Base-by-base conservation (phyloP, 2,329 filamentous ascomycete genomes). In the Cephalotrichum gorgonifer region DNA sequence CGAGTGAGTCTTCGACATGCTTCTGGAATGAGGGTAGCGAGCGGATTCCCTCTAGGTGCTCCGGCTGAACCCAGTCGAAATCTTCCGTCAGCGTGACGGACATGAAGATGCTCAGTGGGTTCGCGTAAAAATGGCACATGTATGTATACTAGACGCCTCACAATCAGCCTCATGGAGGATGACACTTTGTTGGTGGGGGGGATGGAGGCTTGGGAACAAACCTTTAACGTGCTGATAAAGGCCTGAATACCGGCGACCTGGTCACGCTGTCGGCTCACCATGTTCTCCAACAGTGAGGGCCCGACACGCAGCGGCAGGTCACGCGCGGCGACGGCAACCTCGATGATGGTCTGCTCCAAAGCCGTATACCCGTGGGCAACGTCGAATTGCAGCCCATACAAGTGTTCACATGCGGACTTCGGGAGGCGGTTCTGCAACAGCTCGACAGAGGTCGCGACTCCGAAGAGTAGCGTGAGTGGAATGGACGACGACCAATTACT, bases 111-210 rank as follows among this genome's bases (percentile, higher is more conserved):
- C 81, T 87, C 3, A 89, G 69, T 1, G 84, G 79, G 56, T 89
- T 91, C 35, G 84, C 85, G 56, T 88, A 91, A 59, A 87, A 91
- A 61, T 89, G 85, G 50, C 83, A 87, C 86, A 94, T 90, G 60
- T 89, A 88, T 1, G 83, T 80, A 64, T 91, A 93, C 77, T 88
- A 61, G 28, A 44, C 20, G 26, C 15, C 6, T 17, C 12, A 23
- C 44, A 50, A 38, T 30, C 30, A 33, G 30, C 14, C 20, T 15
- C 12, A 4, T 14, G 27, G 6, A 11, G 9, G 2, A 15, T 25
- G 23, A 42, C 6, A 17, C 14, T 14, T 26, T 23, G 15, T 2
- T 3, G 3, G 28, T 14, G n/a, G 2, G 20, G 3, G 17, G 12
- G 9, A 2, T 2, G 4, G 27, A 15, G 17, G 2, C 22, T 3